These are phyloP conservation scores for Sicyos edulis DNA, from an alignment of 306 rosid species.

Conservation along the genomic window DNA sequence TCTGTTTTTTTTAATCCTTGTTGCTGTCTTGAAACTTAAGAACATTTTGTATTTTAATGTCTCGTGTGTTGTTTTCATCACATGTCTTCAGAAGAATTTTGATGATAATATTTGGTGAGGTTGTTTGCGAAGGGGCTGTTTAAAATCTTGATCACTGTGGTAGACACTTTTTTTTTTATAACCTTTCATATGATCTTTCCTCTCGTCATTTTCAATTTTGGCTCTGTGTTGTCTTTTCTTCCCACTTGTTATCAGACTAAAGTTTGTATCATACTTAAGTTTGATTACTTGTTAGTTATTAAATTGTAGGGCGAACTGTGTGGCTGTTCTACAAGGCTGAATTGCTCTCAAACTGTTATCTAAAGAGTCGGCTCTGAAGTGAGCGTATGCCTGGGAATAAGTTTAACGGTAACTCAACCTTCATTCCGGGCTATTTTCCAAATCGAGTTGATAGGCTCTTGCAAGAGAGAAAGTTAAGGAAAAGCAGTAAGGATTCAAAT, in stretches of 20 bases:
- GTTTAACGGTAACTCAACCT: slow-evolving; percentile 41
- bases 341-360: slow-evolving; percentile 30
- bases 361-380: slow-evolving; percentile 45
- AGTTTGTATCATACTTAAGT: neutral
- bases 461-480: slow-evolving; percentile 56
- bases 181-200: slow-evolving; percentile 3
- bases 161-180: slow-evolving; percentile 20
- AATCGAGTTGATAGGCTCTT: slow-evolving; percentile 61
- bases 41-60: neutral
- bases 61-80: neutral
- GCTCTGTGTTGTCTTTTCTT: slow-evolving; percentile 11
- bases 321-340: slow-evolving; percentile 25
- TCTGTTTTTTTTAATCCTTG: neutral
- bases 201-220: slow-evolving; percentile 9
- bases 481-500: slow-evolving; percentile 38
- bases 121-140: slow-evolving; percentile 6
- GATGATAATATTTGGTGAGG: neutral
- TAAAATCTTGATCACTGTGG: neutral
- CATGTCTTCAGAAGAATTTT: slow-evolving; percentile 1
- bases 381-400: slow-evolving; percentile 70
- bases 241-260: slow-evolving; percentile 9
- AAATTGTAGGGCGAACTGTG: slow-evolving; percentile 15
- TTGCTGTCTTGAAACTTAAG: neutral
- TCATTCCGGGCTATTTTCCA: slow-evolving; percentile 25
- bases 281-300: neutral